Conservation (phyloP, 1,284 basidiomycete genomes). For the Tylopilus orsonianus region DNA sequence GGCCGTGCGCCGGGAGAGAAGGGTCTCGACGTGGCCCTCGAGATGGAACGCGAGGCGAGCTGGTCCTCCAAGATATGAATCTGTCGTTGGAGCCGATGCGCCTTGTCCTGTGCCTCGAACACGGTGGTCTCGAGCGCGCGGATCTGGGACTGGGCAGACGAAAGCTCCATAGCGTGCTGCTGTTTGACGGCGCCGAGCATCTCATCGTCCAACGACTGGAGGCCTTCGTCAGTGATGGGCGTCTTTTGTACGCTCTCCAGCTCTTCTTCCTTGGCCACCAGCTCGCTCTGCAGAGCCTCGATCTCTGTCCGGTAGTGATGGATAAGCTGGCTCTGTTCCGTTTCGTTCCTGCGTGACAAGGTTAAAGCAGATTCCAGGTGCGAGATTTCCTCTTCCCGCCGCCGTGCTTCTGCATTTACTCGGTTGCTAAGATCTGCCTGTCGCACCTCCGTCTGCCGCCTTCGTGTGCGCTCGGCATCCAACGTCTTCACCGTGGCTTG, state of each 20-base stretch:
- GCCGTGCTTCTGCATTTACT: constrained; percentile 36
- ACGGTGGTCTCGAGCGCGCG: constrained; percentile 70
- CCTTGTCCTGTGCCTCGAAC: constrained; percentile 69
- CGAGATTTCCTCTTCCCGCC: constrained; percentile 50
- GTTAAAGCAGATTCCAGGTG: constrained; percentile 35
- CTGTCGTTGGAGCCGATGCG: constrained; percentile 73
- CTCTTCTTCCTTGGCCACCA: constrained; percentile 62
- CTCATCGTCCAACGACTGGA: constrained; percentile 62
- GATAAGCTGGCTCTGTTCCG: constrained; percentile 63
- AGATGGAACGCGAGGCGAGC: constrained; percentile 44
- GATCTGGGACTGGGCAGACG: constrained; percentile 73
- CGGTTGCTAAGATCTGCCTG: constrained; percentile 38
- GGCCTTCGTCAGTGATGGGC: constrained; percentile 30
- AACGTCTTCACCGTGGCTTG: constrained; percentile 51
- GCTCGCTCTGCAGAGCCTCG: constrained; percentile 60
- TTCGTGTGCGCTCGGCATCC: constrained; percentile 57
- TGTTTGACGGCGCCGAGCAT: constrained; percentile 66
- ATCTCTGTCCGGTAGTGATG: constrained; percentile 64
- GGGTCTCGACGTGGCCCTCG: constrained; percentile 39
- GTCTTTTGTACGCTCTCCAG: constrained; percentile 43
- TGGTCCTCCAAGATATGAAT: constrained; percentile 63
- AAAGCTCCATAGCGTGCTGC: constrained; percentile 77
- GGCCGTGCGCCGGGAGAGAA: constrained; percentile 48
- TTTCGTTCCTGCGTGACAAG: constrained; percentile 37
- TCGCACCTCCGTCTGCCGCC: constrained; percentile 52